Evolutionary conservation across 768 basidiomycete species (phyloP).

Genomic region (Botryobasidium botryosum): DNA sequence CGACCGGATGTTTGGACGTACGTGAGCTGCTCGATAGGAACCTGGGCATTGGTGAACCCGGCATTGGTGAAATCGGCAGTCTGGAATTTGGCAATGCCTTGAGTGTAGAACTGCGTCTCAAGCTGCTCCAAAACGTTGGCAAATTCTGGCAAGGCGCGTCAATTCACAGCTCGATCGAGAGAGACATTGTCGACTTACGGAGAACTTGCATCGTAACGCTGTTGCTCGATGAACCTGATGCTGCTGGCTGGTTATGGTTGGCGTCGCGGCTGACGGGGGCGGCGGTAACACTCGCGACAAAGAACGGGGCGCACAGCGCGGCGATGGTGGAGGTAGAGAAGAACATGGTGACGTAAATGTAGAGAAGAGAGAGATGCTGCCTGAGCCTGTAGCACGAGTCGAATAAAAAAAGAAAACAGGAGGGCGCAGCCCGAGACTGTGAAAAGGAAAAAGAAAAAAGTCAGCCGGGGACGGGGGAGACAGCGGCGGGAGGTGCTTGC

Average conservation of each 20-base stretch:
- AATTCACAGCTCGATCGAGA: conserved; percentile 2
- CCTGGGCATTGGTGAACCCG: conserved; percentile 38
- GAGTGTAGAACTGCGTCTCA: conserved; percentile 49
- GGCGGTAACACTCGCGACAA: conserved; percentile 20
- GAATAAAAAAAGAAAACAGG: conserved; percentile 25
- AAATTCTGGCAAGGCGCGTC: conserved; percentile 34
- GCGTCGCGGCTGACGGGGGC: conserved; percentile 28
- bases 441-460: conserved; percentile 19
- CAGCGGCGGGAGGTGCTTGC: neutral
- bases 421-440: conserved; percentile 51
- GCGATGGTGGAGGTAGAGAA: conserved; percentile 19
- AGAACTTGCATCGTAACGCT: conserved; percentile 40
- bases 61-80: conserved; percentile 43
- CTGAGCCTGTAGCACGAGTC: conserved; percentile 20
- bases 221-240: too few relatives aligned
- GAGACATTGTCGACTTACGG: conserved; percentile 9
- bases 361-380: conserved; percentile 23
- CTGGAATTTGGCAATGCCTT: conserved; percentile 49
- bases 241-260: conserved; percentile 21
- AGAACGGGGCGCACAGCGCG: conserved; percentile 34
- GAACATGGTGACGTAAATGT: conserved; percentile 22
- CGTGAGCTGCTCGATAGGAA: conserved; percentile 44
- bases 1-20: conserved; percentile 3
- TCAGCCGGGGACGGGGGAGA: conserved; percentile 9
- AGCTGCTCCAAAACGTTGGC: conserved; percentile 60